phyloP scores from a whole-genome alignment of 2,329 filamentous ascomycete species.

The Cryphonectria naterciae region DNA sequence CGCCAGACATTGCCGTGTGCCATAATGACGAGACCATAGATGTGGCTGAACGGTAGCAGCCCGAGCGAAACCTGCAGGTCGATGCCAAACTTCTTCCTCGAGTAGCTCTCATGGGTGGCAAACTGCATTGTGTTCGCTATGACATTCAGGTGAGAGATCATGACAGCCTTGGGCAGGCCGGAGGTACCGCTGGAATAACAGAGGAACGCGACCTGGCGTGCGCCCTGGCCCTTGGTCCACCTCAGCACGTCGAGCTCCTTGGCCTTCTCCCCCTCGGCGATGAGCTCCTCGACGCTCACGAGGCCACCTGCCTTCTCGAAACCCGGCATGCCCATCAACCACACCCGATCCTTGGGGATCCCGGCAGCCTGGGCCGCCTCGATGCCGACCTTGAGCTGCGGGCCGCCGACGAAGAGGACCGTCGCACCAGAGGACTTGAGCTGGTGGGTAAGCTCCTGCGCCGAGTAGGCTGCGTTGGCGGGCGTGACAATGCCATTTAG shows the following conservation, averaged over 20 bases:
- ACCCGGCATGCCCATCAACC: constrained; percentile 70
- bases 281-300: constrained; percentile 69
- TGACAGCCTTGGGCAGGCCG: constrained; percentile 82
- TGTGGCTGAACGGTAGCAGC: constrained; percentile 80
- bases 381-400: constrained; percentile 66
- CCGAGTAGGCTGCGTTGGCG: constrained; percentile 75
- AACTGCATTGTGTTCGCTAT: constrained; percentile 76
- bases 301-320: constrained; percentile 55
- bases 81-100: constrained; percentile 43
- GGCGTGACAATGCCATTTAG: constrained; percentile 75
- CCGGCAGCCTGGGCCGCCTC: constrained; percentile 66
- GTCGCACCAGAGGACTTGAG: constrained; percentile 70
- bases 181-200: constrained; percentile 83
- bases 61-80: constrained; percentile 59
- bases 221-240: constrained; percentile 68
- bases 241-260: constrained; percentile 58
- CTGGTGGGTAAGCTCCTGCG: constrained; percentile 72
- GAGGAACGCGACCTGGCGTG: constrained; percentile 72
- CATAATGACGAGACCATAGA: constrained; percentile 76
- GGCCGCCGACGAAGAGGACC: constrained; percentile 72
- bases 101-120: constrained; percentile 45
- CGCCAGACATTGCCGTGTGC: constrained; percentile 67
- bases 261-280: constrained; percentile 61
- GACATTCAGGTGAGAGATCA: constrained; percentile 79
- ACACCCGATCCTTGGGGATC: constrained; percentile 67